phyloP scores from a whole-genome alignment of 2,329 filamentous ascomycete genomes.

The Cucurbitaria berberidis region DNA sequence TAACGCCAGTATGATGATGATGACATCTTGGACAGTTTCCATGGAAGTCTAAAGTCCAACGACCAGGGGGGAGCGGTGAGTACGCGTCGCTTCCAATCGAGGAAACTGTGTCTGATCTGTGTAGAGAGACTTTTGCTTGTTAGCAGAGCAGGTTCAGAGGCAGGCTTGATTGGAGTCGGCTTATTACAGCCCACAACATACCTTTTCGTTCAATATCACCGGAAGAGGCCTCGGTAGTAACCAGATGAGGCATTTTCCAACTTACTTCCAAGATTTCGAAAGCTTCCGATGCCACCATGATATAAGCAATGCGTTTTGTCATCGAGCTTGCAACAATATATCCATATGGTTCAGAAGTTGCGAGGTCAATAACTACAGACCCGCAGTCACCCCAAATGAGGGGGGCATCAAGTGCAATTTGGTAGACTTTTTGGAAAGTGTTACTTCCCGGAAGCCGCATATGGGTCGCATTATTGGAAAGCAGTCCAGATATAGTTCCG shows the following conservation, averaged over 20 bases:
- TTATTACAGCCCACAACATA: background rate
- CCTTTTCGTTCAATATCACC: background rate
- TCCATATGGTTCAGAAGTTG: background rate
- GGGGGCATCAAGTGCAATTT: background rate
- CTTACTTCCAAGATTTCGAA: background rate
- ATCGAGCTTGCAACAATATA: background rate
- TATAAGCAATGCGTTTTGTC: background rate
- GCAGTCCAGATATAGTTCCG: background rate
- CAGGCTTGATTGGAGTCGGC: background rate
- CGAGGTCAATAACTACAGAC: background rate
- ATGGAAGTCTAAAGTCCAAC: too few relatives aligned
- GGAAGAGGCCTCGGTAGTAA: background rate
- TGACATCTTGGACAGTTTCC: too few relatives aligned
- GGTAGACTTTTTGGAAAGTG: background rate
- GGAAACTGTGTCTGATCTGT: too few relatives aligned
- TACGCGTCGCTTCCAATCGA: too few relatives aligned
- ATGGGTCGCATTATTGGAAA: background rate
- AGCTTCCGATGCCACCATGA: background rate
- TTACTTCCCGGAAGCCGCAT: background rate
- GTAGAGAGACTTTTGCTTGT: background rate
- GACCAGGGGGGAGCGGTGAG: too few relatives aligned
- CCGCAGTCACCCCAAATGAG: background rate
- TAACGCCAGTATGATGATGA: too few relatives aligned
- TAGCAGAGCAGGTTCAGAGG: background rate
- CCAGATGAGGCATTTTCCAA: background rate